A percentile compares a stretch with the other conserved stretches of the same genome.
Conservation (phyloP, 805 yeast genomes). For the Tetrapisispora nanseiensis region DNA sequence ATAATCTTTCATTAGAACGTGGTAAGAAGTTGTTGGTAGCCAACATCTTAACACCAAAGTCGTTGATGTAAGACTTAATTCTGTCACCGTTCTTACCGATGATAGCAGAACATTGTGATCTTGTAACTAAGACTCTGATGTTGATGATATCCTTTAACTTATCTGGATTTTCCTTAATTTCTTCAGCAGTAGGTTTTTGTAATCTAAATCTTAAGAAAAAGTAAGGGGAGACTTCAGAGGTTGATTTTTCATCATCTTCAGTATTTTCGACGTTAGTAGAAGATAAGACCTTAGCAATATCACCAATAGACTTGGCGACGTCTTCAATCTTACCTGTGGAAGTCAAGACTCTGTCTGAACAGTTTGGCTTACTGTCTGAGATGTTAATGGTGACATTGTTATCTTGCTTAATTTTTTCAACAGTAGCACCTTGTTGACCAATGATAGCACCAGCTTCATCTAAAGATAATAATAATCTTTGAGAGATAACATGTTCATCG, state of each 20-base stretch:
- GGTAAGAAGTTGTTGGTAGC: conserved; percentile 79
- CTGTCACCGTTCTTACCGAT: conserved; percentile 78
- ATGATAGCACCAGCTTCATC: conserved; percentile 87
- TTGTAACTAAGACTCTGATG: conserved; percentile 67
- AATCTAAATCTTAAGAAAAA: conserved; percentile 28
- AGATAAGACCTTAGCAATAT: conserved; percentile 45
- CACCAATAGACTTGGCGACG: conserved; percentile 59
- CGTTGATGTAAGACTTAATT: conserved; percentile 58
- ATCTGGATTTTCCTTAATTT: conserved; percentile 20
- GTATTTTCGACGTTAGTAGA: conserved; percentile 21
- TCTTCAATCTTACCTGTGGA: conserved; percentile 64
- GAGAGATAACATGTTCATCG: conserved; percentile 6
- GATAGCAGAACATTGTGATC: conserved; percentile 78
- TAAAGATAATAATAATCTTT: conserved; percentile 57
- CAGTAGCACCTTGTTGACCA: conserved; percentile 74
- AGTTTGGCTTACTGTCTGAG: conserved; percentile 68
- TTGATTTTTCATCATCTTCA: conserved; percentile 14
- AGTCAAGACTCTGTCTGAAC: conserved; percentile 74
- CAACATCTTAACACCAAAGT: conserved; percentile 64
- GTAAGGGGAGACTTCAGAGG: conserved; percentile 38
- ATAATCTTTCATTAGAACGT: conserved; percentile 74
- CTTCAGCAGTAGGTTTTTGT: conserved; percentile 24
- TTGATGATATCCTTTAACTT: conserved; percentile 22
- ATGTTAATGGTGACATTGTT: conserved; percentile 82
- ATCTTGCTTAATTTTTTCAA: conserved; percentile 62